Conservation (phyloP, 1,139 yeast genomes). For the Candida sanyaensis region DNA sequence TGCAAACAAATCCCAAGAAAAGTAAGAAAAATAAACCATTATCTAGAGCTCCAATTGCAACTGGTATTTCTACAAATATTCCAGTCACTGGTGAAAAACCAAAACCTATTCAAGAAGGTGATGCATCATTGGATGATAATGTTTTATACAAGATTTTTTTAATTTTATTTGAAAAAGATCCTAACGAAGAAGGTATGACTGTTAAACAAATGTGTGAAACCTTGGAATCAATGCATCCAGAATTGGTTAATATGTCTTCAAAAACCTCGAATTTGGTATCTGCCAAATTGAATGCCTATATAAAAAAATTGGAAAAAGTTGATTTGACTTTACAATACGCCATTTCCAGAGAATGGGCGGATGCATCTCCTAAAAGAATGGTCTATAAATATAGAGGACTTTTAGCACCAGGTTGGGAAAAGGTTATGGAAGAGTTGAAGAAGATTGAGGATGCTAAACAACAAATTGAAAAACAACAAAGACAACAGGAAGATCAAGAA, state of each 20-base stretch:
- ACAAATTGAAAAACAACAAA: conserved; percentile 6
- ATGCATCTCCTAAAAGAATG: conserved; percentile 85
- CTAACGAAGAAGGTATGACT: conserved; percentile 75
- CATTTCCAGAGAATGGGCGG: conserved; percentile 84
- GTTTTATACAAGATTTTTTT: conserved; percentile 73
- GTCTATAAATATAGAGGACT: conserved; percentile 81
- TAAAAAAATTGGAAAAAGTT: conserved; percentile 79
- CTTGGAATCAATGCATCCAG: conserved; percentile 71
- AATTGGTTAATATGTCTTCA: conserved; percentile 75
- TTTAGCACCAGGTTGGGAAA: conserved; percentile 69
- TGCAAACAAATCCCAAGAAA: conserved; percentile 9
- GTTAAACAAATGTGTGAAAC: conserved; percentile 83
- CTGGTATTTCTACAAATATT: conserved; percentile 75
- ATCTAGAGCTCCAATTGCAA: conserved; percentile 55
- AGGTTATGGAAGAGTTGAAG: conserved; percentile 47
- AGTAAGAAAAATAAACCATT: conserved; percentile 39
- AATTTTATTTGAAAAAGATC: conserved; percentile 66
- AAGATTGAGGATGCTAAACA: conserved; percentile 14
- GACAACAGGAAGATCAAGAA: conserved; percentile 7
- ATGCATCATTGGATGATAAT: conserved; percentile 69
- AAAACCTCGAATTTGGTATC: conserved; percentile 80
- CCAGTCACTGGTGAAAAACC: conserved; percentile 85
- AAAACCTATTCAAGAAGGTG: conserved; percentile 60
- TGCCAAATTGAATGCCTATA: conserved; percentile 82
- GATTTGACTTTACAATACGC: conserved; percentile 72